phyloP scores from a whole-genome alignment of 2,329 filamentous ascomycete species.

The Trichoderma atroviride region DNA sequence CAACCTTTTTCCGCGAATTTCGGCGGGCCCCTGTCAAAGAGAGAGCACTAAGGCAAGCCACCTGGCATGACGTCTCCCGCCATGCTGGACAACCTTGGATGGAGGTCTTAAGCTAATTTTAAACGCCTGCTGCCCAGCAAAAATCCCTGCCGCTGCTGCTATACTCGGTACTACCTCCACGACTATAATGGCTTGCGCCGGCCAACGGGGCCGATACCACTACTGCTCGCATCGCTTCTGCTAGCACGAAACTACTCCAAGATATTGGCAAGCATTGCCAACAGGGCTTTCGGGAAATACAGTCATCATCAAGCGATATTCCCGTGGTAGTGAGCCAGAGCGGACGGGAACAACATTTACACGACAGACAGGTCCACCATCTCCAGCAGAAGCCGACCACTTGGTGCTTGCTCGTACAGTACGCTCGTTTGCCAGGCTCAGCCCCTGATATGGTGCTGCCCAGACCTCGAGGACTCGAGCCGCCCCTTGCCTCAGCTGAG shows the following conservation, averaged over 20 bases:
- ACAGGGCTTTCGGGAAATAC: background rate
- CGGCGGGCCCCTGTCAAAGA: background rate
- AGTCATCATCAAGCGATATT: background rate
- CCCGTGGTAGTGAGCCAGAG: background rate
- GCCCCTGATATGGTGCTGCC: background rate
- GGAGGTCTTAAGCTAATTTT: slow-evolving; percentile 14
- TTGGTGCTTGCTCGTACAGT: background rate
- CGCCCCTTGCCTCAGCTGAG: background rate
- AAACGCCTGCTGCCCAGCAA: slow-evolving; percentile 6
- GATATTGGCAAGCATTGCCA: background rate
- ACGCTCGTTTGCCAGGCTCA: background rate
- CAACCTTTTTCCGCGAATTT: slow-evolving; percentile 5
- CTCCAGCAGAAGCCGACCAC: background rate
- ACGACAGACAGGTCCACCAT: background rate
- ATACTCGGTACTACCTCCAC: background rate
- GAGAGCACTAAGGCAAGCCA: slow-evolving; percentile 25
- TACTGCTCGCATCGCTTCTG: background rate
- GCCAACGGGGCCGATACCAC: background rate
- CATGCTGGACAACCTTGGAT: background rate
- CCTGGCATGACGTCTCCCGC: slow-evolving; percentile 17
- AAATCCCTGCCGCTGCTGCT: background rate
- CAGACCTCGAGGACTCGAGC: background rate
- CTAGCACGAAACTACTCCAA: background rate
- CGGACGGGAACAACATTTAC: background rate
- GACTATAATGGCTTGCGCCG: background rate